Evolutionary conservation across 441 rosid genomes (phyloP).

Genomic region (Viola pubescens): DNA sequence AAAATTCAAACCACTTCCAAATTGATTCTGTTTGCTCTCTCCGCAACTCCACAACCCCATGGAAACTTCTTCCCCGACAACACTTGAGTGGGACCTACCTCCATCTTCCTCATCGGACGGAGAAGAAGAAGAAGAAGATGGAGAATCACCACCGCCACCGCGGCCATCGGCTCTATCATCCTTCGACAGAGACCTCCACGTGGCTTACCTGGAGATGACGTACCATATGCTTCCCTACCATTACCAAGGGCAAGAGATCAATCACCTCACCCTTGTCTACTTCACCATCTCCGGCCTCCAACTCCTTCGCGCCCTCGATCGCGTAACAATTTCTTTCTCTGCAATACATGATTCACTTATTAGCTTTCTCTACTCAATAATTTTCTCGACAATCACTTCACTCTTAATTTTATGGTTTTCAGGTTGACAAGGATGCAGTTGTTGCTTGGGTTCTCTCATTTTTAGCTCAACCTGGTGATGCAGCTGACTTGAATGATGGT

Average conservation of each 20-base stretch:
- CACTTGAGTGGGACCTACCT: too few species aligned
- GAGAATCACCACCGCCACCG: slow-evolving; percentile 13
- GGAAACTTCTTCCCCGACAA: too few species aligned
- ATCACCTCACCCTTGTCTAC: slow-evolving; percentile 78
- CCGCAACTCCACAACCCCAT: too few species aligned
- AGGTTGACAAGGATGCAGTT: slow-evolving; percentile 70
- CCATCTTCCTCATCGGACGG: too few species aligned
- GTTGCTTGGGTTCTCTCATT: slow-evolving; percentile 77
- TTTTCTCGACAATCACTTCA: too few species aligned
- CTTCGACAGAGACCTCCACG: slow-evolving; percentile 57
- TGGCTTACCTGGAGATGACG: slow-evolving; percentile 66
- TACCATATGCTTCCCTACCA: slow-evolving; percentile 56
- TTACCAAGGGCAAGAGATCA: slow-evolving; percentile 85
- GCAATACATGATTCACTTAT: neutral
- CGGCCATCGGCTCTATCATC: slow-evolving; percentile 15
- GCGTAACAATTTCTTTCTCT: slow-evolving; percentile 24
- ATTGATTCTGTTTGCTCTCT: too few species aligned
- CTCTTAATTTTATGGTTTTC: slow-evolving; percentile 5
- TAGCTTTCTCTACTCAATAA: neutral
- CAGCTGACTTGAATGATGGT: slow-evolving; percentile 46
- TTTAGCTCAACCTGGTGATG: slow-evolving; percentile 48
- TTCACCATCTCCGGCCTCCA: slow-evolving; percentile 82
- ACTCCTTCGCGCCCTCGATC: slow-evolving; percentile 56
- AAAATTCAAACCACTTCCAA: too few species aligned
- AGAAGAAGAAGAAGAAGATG: slow-evolving; percentile 18